Percentiles rank a stretch among this genome's conserved stretches.
These are phyloP conservation scores for Neofusicoccum sp. DNA, from an alignment of 2,329 filamentous ascomycete genomes.

Conservation along the genomic window DNA sequence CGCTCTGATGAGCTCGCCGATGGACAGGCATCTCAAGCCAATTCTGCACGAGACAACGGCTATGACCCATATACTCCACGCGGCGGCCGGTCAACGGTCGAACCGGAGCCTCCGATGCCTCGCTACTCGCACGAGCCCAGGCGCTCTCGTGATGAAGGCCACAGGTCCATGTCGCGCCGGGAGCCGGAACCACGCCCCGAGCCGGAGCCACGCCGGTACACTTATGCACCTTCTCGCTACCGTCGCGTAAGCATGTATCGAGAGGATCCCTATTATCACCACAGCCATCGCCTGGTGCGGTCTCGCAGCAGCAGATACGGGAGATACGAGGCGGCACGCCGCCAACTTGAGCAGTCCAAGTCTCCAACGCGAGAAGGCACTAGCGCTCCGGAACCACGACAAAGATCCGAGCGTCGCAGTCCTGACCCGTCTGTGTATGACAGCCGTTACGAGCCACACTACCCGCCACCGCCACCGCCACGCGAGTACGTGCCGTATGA, in stretches of 20 bases:
- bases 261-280: constrained; percentile 4
- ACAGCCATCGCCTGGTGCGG: background rate
- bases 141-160: background rate
- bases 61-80: background rate
- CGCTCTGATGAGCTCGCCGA: background rate
- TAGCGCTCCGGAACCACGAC: background rate
- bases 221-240: constrained; percentile 15
- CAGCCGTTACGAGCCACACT: background rate
- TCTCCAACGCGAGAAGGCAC: constrained; percentile 11
- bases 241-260: constrained; percentile 10
- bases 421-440: background rate
- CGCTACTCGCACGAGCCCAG: background rate
- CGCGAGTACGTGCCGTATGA: constrained; percentile 14
- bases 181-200: constrained; percentile 4
- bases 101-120: background rate
- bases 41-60: background rate
- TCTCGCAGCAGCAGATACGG: constrained; percentile 13
- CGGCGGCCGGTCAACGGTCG: background rate
- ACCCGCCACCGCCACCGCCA: background rate
- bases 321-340: constrained; percentile 16
- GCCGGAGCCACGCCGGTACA: constrained; percentile 4
- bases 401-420: background rate
- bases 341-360: constrained; percentile 15
- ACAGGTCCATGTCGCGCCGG: background rate
- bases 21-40: background rate